phyloP scores from a whole-genome alignment of 495 filamentous ascomycete genomes.

The Trichoderma asperelloides region DNA sequence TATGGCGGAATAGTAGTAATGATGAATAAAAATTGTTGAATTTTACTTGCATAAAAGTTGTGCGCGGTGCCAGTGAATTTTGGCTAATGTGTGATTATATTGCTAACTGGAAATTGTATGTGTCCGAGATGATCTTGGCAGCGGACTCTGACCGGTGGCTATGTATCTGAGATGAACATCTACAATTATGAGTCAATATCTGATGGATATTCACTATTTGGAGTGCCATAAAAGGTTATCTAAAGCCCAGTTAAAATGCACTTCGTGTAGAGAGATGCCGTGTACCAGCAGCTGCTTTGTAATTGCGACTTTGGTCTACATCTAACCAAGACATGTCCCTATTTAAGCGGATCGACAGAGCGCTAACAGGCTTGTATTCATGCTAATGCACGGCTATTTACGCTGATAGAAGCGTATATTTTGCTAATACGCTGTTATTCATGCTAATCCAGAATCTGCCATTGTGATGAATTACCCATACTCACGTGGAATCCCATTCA shows the following conservation, averaged over 20 bases:
- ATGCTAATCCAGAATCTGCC: not conserved
- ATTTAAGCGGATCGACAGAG: too few relatives aligned
- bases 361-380: too few relatives aligned
- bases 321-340: too few relatives aligned
- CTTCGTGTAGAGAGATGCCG: too few relatives aligned
- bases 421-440: not conserved
- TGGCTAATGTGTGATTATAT: not conserved
- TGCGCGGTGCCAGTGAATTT: not conserved
- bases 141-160: too few relatives aligned
- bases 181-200: too few relatives aligned
- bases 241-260: too few relatives aligned
- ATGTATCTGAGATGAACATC: too few relatives aligned
- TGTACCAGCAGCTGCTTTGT: too few relatives aligned
- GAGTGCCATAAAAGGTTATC: too few relatives aligned
- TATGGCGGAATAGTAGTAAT: not conserved
- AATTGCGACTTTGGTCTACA: too few relatives aligned
- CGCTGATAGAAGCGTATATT: not conserved
- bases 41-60: not conserved
- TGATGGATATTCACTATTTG: too few relatives aligned
- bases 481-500: not conserved
- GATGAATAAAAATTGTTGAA: not conserved
- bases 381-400: not conserved
- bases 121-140: not conserved
- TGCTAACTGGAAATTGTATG: not conserved
- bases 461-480: not conserved